Conservation (phyloP, 139 green algal species). For the Chlamydomonas sp. region DNA sequence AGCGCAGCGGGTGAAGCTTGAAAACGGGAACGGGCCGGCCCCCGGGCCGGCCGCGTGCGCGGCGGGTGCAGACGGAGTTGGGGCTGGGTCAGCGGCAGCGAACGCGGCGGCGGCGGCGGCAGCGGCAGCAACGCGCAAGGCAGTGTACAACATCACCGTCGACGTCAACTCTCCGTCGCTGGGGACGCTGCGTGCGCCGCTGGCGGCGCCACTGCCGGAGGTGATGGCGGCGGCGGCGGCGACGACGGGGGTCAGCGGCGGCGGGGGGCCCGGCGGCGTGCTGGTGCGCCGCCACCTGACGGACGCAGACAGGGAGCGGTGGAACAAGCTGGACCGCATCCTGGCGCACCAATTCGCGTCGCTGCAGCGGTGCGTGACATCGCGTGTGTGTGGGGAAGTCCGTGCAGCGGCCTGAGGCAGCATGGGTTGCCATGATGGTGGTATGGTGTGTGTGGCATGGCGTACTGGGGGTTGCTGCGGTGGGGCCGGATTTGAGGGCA, state of each 20-base stretch:
- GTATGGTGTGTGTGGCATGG: not conserved
- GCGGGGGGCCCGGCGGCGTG: not conserved
- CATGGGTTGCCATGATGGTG: not conserved
- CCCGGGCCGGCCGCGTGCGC: not conserved
- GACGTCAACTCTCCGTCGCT: conserved; percentile 33
- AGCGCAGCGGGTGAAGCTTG: not conserved
- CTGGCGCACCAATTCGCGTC: conserved; percentile 33
- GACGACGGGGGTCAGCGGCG: not conserved
- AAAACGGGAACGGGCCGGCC: not conserved
- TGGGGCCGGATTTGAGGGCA: no score
- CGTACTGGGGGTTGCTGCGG: no score
- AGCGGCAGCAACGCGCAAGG: no score
- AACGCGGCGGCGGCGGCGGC: not conserved
- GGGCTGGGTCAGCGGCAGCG: not conserved
- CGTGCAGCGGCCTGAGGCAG: not conserved
- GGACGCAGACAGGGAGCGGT: conserved; percentile 23
- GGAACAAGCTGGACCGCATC: conserved; percentile 41
- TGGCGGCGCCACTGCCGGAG: conserved; percentile 32
- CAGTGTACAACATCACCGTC: conserved; percentile 12
- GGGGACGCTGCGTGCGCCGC: conserved; percentile 34
- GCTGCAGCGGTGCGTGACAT: conserved; percentile 4
- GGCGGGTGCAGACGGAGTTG: no score
- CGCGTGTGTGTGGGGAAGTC: not conserved
- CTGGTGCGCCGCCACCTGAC: conserved; percentile 27
- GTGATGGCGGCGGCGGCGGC: conserved; percentile 33